Percentiles rank a stretch among this genome's conserved stretches.
Evolutionary conservation across 176 grass and related monocot species (phyloP).

Genomic region (barley (Hordeum vulgare)): MorexV3_pseudomolecules_assembly NC_058521.1:363907960-363908459

Average conservation of each 20-base stretch:
- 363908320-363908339: constrained; percentile 45
- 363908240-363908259: background rate
- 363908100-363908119: constrained; percentile 47
- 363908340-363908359: background rate
- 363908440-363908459: constrained; percentile 53
- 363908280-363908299: constrained; percentile 55
- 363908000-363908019: constrained; percentile 62
- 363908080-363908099: constrained; percentile 78
- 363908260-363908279: background rate
- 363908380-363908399: background rate
- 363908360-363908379: background rate
- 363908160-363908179: too few relatives aligned
- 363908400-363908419: background rate
- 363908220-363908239: background rate
- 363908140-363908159: constrained; percentile 81
- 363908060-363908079: constrained; percentile 58
- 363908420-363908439: background rate
- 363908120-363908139: constrained; percentile 72
- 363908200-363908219: background rate
- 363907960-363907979: constrained; percentile 42
- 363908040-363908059: constrained; percentile 23
- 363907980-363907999: constrained; percentile 35
- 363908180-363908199: background rate
- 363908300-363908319: constrained; percentile 51
- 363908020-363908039: constrained; percentile 37